Evolutionary conservation across 2,329 filamentous ascomycete genomes (phyloP).

Genomic region (Aspergillus sojae): DNA sequence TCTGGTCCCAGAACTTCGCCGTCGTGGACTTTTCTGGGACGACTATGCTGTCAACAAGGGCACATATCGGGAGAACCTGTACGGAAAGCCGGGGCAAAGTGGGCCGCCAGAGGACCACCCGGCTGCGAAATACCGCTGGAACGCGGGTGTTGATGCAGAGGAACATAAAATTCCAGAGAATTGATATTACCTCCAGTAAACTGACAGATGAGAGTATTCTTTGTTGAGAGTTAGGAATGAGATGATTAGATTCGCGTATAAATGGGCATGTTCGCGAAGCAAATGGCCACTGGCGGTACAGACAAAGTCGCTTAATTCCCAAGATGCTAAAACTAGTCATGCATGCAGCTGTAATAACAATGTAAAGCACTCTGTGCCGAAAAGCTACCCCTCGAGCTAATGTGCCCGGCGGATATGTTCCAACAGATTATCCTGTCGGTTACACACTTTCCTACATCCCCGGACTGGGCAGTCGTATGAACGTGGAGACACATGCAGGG

Average conservation of each 20-base stretch:
- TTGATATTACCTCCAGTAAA: not conserved
- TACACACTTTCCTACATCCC: not conserved
- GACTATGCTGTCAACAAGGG: slow-evolving; percentile 41
- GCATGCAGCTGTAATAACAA: accelerated
- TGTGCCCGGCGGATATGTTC: not conserved
- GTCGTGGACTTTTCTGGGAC: slow-evolving; percentile 52
- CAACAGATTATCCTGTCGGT: not conserved
- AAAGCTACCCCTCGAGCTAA: accelerated
- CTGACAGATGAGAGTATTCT: accelerated
- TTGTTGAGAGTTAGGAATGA: not conserved
- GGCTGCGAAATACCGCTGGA: slow-evolving; percentile 41
- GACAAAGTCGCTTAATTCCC: not conserved
- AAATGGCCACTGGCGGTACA: accelerated
- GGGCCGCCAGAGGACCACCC: slow-evolving; percentile 39
- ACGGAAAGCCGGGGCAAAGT: slow-evolving; percentile 34
- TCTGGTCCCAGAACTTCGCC: slow-evolving; percentile 64
- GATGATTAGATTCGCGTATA: not conserved
- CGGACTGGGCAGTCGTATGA: not conserved
- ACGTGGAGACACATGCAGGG: not conserved
- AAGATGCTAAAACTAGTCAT: not conserved
- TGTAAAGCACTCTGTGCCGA: accelerated
- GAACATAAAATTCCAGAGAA: slow-evolving; percentile 34
- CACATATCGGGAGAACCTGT: slow-evolving; percentile 46
- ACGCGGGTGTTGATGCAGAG: slow-evolving; percentile 36
- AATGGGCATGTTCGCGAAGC: accelerated